Conservation (phyloP, 495 filamentous ascomycete genomes). For the Usnea hakonensis region DNA sequence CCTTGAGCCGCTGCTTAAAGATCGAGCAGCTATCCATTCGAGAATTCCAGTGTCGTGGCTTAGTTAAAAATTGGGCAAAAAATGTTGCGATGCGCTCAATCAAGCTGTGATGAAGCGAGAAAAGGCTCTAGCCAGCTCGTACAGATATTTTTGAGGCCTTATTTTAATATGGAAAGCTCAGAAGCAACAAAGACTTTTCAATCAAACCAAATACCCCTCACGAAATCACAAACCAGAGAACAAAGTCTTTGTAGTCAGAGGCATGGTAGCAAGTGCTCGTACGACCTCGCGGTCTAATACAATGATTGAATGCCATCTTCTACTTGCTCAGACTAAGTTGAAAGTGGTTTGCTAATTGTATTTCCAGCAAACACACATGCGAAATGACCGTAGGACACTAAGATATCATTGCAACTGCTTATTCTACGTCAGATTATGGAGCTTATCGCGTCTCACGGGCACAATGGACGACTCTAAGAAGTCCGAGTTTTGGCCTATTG, state of each 20-base stretch:
- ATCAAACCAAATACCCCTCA: too few relatives aligned
- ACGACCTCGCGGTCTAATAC: neutral
- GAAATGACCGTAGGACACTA: neutral
- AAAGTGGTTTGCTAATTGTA: neutral
- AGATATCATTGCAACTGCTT: neutral
- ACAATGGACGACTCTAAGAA: neutral
- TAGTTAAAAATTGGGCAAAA: neutral
- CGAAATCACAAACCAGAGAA: neutral
- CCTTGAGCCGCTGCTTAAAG: neutral
- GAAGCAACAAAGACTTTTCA: neutral
- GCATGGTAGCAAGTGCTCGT: neutral
- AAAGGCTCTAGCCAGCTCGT: neutral
- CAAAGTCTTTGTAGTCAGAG: neutral
- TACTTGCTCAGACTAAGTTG: neutral
- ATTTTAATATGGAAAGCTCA: neutral
- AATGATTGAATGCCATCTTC: neutral
- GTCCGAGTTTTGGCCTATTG: neutral
- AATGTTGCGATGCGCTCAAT: neutral
- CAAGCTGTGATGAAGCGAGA: neutral
- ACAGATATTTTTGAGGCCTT: neutral
- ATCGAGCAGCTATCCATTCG: neutral
- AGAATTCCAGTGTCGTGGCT: neutral
- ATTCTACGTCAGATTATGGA: neutral
- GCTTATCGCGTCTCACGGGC: neutral
- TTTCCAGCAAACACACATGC: neutral